Evolutionary conservation across 2,329 filamentous ascomycete genomes (phyloP).

Genomic region (Colletotrichum echinochloae): DNA sequence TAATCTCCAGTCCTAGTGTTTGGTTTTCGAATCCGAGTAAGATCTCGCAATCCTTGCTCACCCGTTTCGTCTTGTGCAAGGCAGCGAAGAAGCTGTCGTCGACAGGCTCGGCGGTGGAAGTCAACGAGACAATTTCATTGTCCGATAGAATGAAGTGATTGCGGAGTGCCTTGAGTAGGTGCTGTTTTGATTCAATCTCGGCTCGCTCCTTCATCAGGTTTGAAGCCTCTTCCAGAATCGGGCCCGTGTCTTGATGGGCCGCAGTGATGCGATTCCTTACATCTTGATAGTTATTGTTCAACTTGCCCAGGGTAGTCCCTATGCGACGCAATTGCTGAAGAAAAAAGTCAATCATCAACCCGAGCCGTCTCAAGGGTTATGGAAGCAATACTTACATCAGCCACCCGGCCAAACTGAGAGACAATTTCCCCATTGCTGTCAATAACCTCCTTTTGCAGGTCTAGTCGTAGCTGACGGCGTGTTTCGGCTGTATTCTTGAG

Average conservation of each 20-base stretch:
- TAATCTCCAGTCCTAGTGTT: constrained; percentile 86
- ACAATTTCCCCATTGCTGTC: constrained; percentile 92
- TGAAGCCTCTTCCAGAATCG: constrained; percentile 82
- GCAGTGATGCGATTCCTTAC: constrained; percentile 82
- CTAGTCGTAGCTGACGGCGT: constrained; percentile 81
- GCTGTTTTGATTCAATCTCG: constrained; percentile 83
- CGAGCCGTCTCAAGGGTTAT: background rate
- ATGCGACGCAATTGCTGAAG: constrained; percentile 86
- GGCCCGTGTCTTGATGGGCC: constrained; percentile 79
- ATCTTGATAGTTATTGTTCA: constrained; percentile 83
- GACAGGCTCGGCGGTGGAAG: constrained; percentile 82
- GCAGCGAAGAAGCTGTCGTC: constrained; percentile 86
- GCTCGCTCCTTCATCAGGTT: constrained; percentile 78
- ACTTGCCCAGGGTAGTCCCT: constrained; percentile 78
- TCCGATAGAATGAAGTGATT: constrained; percentile 88
- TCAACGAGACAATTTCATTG: constrained; percentile 80
- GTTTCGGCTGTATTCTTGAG: constrained; percentile 81
- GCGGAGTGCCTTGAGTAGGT: constrained; percentile 80
- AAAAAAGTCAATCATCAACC: background rate
- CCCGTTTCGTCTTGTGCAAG: constrained; percentile 83
- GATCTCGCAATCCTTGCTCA: constrained; percentile 89
- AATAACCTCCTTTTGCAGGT: constrained; percentile 92
- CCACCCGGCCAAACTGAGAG: constrained; percentile 87
- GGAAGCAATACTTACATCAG: constrained; percentile 73
- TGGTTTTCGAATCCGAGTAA: constrained; percentile 92